Percentiles rank a stretch among this genome's conserved stretches.
Evolutionary conservation across 352 stramenopile species (phyloP).

Genomic region (Pythium aristosporum): DNA sequence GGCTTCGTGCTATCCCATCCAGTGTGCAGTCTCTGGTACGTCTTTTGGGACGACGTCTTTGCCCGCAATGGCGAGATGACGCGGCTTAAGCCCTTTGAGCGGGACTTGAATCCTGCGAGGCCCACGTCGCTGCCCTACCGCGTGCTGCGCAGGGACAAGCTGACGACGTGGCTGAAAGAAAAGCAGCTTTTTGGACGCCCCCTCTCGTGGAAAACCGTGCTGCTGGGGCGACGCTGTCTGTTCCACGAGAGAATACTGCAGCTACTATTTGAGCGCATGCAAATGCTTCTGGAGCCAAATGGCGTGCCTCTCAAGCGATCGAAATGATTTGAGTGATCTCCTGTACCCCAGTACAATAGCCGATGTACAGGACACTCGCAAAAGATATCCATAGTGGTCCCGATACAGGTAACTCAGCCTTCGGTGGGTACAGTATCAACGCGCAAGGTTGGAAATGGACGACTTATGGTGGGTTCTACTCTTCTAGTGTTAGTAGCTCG

Average conservation of each 20-base stretch:
- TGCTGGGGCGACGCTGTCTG: conserved; percentile 17
- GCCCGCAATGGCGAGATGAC: conserved; percentile 37
- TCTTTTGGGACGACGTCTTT: conserved; percentile 50
- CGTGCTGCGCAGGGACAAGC: conserved; percentile 27
- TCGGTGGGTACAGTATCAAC: no score
- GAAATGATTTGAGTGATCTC: no score
- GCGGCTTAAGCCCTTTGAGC: conserved; percentile 8
- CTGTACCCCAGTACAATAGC: no score
- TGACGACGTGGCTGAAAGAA: conserved; percentile 28
- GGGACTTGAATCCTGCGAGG: conserved; percentile 5
- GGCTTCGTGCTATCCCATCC: conserved; percentile 32
- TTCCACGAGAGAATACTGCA: conserved; percentile 27
- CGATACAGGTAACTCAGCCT: no score
- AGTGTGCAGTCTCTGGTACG: conserved; percentile 35
- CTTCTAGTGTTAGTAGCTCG: no score
- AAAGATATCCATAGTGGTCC: no score
- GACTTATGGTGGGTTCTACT: no score
- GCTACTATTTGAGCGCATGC: conserved; percentile 26
- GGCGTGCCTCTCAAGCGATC: conserved; percentile 4
- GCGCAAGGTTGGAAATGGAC: no score
- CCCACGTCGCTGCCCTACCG: conserved; percentile 35
- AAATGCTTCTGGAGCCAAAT: conserved; percentile 13
- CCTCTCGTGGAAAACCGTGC: conserved; percentile 18
- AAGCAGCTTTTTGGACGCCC: conserved; percentile 3
- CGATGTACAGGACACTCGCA: no score